Evolutionary conservation across 345 rosid genomes (phyloP).

Genomic region (Rubroshorea leprosula): DNA sequence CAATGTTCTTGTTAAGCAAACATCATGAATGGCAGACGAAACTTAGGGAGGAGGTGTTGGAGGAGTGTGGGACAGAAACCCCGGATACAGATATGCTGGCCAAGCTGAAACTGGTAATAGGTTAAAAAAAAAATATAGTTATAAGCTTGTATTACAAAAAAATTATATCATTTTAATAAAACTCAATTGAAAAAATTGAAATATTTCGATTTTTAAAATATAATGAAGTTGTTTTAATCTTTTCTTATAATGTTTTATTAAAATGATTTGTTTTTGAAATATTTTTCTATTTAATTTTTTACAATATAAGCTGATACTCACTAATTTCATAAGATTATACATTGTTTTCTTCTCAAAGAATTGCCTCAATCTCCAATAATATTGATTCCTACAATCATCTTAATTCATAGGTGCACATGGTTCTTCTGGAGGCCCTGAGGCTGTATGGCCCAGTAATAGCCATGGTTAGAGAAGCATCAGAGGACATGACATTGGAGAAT

Average conservation of each 20-base stretch:
- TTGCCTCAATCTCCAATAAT: not conserved
- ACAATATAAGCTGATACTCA: too few species aligned
- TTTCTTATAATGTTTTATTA: too few species aligned
- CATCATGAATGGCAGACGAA: conserved; percentile 56
- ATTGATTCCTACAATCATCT: not conserved
- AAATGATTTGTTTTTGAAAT: too few species aligned
- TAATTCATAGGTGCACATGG: conserved; percentile 52
- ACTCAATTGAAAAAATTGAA: too few species aligned
- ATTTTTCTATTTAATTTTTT: too few species aligned
- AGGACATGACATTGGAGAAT: conserved; percentile 38
- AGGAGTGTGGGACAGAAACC: conserved; percentile 32
- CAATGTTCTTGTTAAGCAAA: conserved; percentile 39
- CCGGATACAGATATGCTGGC: conserved; percentile 40
- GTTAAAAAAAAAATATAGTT: too few species aligned
- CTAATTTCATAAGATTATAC: too few species aligned
- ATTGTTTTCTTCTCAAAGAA: not conserved
- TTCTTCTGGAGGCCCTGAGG: conserved; percentile 53
- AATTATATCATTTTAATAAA: too few species aligned
- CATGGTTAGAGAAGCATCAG: conserved; percentile 26
- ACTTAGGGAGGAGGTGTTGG: conserved; percentile 45
- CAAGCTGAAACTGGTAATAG: conserved; percentile 39
- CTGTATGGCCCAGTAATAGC: conserved; percentile 43
- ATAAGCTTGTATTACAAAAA: too few species aligned
- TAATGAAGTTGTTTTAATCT: too few species aligned
- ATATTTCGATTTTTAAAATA: too few species aligned